Conservation (phyloP, 2,329 filamentous ascomycete genomes). For the Trichoderma atrobrunneum region DNA sequence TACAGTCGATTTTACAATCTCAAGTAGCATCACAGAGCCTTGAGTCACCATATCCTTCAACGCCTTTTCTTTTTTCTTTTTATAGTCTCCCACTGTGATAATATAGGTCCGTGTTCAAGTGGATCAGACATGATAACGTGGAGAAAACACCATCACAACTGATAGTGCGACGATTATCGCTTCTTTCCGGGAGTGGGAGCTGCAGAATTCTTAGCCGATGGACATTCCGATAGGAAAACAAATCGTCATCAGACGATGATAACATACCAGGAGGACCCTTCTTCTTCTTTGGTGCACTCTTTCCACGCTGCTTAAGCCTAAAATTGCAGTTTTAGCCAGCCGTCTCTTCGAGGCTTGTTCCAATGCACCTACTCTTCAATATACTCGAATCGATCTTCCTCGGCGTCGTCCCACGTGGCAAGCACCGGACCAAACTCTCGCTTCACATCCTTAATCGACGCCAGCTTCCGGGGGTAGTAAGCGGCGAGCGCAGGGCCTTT, state of each 20-base stretch:
- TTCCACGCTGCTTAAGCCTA: constrained; percentile 75
- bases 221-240: not conserved
- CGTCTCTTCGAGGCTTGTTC: not conserved
- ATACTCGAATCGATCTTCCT: constrained; percentile 76
- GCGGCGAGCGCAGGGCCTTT: constrained; percentile 77
- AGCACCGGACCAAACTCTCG: constrained; percentile 65
- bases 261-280: constrained; percentile 47
- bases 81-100: not conserved
- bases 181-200: constrained; percentile 32
- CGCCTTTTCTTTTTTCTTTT: not conserved
- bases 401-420: constrained; percentile 68
- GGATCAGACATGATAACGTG: not conserved
- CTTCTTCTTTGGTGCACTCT: constrained; percentile 89
- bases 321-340: constrained; percentile 30
- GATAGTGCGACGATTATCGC: constrained; percentile 26
- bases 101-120: not conserved
- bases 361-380: constrained; percentile 56
- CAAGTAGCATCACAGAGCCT: not conserved
- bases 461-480: constrained; percentile 81
- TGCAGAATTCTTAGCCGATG: constrained; percentile 19
- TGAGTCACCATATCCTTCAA: not conserved
- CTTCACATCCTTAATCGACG: constrained; percentile 70
- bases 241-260: not conserved
- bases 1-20: not conserved
- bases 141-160: not conserved